These are phyloP conservation scores for Taphrina deformans DNA, from an alignment of 1,139 yeast species.

Conservation along the genomic window DNA sequence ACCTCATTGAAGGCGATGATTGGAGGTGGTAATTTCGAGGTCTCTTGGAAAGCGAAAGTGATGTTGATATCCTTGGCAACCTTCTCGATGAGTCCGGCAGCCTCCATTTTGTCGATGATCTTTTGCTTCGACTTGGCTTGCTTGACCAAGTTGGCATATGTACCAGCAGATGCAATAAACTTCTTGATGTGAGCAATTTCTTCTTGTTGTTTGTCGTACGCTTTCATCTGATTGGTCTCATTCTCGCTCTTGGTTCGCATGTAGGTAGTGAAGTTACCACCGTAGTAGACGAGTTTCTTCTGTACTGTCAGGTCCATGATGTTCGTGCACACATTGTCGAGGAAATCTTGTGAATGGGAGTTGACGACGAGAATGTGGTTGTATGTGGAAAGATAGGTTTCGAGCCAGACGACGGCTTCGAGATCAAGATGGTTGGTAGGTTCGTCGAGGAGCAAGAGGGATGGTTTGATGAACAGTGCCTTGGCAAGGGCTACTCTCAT, in stretches of 20 bases:
- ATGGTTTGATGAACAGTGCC: conserved; percentile 83
- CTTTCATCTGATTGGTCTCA: conserved; percentile 98
- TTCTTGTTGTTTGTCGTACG: conserved; percentile 77
- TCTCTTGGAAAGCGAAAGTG: conserved; percentile 90
- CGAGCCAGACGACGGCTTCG: conserved; percentile 97
- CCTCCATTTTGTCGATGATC: conserved; percentile 99
- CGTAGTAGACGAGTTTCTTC: conserved; percentile 68
- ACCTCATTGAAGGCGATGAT: conserved; percentile 88
- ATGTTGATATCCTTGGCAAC: conserved; percentile 92
- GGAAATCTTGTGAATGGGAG: conserved; percentile 98
- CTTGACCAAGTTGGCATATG: conserved; percentile 96
- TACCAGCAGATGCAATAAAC: conserved; percentile 99
- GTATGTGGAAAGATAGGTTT: conserved; percentile 91
- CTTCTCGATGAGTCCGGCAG: conserved; percentile 93
- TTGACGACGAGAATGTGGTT: conserved; percentile 92
- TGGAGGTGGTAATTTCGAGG: conserved; percentile 98
- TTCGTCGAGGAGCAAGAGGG: conserved; percentile 83
- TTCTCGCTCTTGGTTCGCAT: conserved; percentile 89
- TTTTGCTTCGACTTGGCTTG: conserved; percentile 99
- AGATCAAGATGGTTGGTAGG: conserved; percentile 99
- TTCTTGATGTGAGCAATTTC: conserved; percentile 97
- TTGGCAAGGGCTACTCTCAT: conserved; percentile 88
- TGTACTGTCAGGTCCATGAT: conserved; percentile 94
- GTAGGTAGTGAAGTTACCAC: conserved; percentile 99
- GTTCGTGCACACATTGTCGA: conserved; percentile 96